Evolutionary conservation across 345 rosid genomes (phyloP).

Genomic region (Hypericum perforatum): DNA sequence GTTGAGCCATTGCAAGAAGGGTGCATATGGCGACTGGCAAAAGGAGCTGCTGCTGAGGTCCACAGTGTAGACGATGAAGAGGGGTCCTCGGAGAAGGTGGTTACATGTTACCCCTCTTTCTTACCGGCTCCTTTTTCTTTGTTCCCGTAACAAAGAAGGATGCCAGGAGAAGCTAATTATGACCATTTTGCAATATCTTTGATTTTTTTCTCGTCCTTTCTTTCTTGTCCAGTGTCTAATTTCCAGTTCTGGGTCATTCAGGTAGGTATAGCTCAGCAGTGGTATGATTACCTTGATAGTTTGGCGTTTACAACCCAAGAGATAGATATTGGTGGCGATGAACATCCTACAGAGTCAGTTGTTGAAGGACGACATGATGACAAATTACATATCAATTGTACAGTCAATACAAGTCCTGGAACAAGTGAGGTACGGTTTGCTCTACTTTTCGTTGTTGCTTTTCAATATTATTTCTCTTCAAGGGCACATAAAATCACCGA

Average conservation of each 20-base stretch:
- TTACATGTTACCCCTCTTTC: background rate
- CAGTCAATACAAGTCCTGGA: slow-evolving; percentile 73
- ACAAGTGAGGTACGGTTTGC: slow-evolving; percentile 61
- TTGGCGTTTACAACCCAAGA: slow-evolving; percentile 54
- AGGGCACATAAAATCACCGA: background rate
- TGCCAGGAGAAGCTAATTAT: too few species aligned
- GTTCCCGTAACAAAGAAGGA: background rate
- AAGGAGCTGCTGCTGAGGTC: slow-evolving; percentile 62
- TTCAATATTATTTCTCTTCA: background rate
- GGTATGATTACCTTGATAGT: slow-evolving; percentile 84
- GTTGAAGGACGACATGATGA: slow-evolving; percentile 24
- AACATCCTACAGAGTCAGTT: slow-evolving; percentile 20
- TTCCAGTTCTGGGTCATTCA: slow-evolving; percentile 23
- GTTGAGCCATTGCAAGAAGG: slow-evolving; percentile 74
- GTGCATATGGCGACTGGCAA: slow-evolving; percentile 73
- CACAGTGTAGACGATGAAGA: slow-evolving; percentile 24
- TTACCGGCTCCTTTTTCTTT: background rate
- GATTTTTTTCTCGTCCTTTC: background rate
- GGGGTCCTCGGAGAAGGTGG: slow-evolving; percentile 58
- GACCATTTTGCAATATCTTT: background rate
- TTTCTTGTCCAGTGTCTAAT: slow-evolving; percentile 7
- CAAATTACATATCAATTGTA: slow-evolving; percentile 42
- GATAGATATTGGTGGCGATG: slow-evolving; percentile 33
- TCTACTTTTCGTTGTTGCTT: background rate
- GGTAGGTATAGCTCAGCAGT: slow-evolving; percentile 86